A percentile compares a stretch with the other conserved stretches of the same genome.
These are phyloP conservation scores for Pichia cabralensis DNA, from an alignment of 805 yeast species.

Conservation along the genomic window DNA sequence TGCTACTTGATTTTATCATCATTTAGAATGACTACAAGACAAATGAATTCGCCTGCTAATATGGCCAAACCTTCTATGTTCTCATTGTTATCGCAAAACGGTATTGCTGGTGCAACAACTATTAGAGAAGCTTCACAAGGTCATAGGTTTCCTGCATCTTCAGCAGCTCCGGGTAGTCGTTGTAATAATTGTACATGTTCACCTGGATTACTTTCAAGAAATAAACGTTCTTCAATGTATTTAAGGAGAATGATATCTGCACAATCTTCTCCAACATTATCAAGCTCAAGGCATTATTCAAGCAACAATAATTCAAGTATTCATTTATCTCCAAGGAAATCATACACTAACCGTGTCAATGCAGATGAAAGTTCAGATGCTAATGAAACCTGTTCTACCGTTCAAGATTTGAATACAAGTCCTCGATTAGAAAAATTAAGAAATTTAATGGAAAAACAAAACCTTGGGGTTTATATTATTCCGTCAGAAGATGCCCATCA, in stretches of 20 bases:
- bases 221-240: slow-evolving; percentile 44
- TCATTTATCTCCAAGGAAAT: slow-evolving; percentile 8
- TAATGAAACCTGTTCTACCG: slow-evolving; percentile 5
- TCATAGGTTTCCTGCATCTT: slow-evolving; percentile 10
- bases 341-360: neutral
- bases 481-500: slow-evolving; percentile 60
- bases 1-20: too few relatives aligned
- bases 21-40: slow-evolving; percentile 1
- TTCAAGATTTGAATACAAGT: slow-evolving; percentile 41
- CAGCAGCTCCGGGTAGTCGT: slow-evolving; percentile 28
- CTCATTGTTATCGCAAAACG: slow-evolving; percentile 27
- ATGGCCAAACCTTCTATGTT: slow-evolving; percentile 32
- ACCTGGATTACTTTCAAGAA: slow-evolving; percentile 68
- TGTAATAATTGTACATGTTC: slow-evolving; percentile 78
- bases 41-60: slow-evolving; percentile 1
- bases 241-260: slow-evolving; percentile 21
- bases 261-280: neutral
- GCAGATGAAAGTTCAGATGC: slow-evolving; percentile 16
- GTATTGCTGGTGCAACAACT: slow-evolving; percentile 24
- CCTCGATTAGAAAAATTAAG: slow-evolving; percentile 54
- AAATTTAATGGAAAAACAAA: slow-evolving; percentile 46
- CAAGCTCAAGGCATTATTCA: slow-evolving; percentile 2
- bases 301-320: neutral
- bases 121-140: slow-evolving; percentile 18
- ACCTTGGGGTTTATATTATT: slow-evolving; percentile 55